phyloP scores from a whole-genome alignment of 2,329 filamentous ascomycete genomes.

The Domatiomyces catenatus region DNA sequence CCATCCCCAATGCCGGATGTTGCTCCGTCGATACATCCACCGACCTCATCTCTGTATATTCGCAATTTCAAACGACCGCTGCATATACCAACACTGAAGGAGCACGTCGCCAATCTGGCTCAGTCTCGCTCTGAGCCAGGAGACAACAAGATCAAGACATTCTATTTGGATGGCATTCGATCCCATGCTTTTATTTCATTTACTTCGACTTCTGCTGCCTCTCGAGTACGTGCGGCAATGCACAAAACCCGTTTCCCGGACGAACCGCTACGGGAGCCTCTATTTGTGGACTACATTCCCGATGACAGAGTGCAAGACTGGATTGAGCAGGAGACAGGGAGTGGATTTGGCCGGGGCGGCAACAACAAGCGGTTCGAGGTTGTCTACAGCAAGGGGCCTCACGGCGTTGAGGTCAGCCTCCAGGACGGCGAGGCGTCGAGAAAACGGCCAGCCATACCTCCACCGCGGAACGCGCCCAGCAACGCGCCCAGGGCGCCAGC shows the following conservation, averaged over 20 bases:
- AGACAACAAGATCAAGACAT: slow-evolving; percentile 44
- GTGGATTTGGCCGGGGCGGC: slow-evolving; percentile 23
- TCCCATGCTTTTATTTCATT: slow-evolving; percentile 79
- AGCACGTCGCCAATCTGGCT: slow-evolving; percentile 56
- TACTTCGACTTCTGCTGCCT: slow-evolving; percentile 51
- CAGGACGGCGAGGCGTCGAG: slow-evolving; percentile 29
- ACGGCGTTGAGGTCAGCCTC: slow-evolving; percentile 43
- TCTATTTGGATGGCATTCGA: slow-evolving; percentile 70
- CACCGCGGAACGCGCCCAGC: slow-evolving; percentile 2
- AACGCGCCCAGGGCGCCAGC: not conserved
- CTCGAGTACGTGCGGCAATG: slow-evolving; percentile 57
- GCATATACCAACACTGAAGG: slow-evolving; percentile 49
- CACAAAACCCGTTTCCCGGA: slow-evolving; percentile 75
- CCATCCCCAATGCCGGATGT: slow-evolving; percentile 26
- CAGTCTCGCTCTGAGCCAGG: slow-evolving; percentile 35
- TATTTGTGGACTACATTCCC: slow-evolving; percentile 85
- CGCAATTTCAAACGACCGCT: slow-evolving; percentile 80
- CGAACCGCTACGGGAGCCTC: slow-evolving; percentile 64
- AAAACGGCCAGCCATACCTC: slow-evolving; percentile 3
- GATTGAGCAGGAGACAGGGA: slow-evolving; percentile 51
- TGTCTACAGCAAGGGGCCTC: slow-evolving; percentile 44
- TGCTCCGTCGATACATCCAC: slow-evolving; percentile 50
- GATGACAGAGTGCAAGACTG: slow-evolving; percentile 56
- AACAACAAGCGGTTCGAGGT: slow-evolving; percentile 53
- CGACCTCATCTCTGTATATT: slow-evolving; percentile 71